phyloP scores from a whole-genome alignment of 306 rosid genomes.

The Abrus pulchellus region DNA sequence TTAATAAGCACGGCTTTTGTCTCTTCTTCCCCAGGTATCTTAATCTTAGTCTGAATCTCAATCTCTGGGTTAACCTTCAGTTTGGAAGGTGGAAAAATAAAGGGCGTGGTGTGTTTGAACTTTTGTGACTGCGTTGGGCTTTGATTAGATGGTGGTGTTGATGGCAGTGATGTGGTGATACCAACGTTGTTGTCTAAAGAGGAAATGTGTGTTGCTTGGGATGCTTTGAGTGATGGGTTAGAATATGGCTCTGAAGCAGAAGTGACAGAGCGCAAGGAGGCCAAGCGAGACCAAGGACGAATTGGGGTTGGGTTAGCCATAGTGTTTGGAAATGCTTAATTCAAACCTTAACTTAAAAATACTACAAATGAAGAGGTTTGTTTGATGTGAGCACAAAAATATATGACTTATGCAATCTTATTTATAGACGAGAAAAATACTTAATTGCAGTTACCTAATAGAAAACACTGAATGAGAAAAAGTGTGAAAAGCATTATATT shows the following conservation, averaged over 20 bases:
- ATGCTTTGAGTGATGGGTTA: neutral
- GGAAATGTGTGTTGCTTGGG: neutral
- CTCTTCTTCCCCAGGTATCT: constrained; percentile 59
- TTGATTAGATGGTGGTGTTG: constrained; percentile 28
- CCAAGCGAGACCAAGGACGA: constrained; percentile 76
- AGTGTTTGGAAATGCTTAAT: neutral
- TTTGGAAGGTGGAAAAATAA: constrained; percentile 54
- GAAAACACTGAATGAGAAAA: neutral
- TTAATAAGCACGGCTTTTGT: constrained; percentile 53
- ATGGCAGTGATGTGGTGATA: neutral
- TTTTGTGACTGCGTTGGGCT: constrained; percentile 49
- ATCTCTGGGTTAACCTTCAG: constrained; percentile 42
- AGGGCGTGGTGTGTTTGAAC: constrained; percentile 47
- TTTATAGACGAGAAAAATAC: constrained; percentile 54
- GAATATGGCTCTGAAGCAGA: neutral
- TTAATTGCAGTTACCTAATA: too few species aligned
- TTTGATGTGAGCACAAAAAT: constrained; percentile 32
- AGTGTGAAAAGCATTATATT: constrained; percentile 67
- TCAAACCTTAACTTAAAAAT: neutral
- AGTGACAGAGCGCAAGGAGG: constrained; percentile 43
- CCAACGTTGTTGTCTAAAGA: neutral
- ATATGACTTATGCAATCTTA: constrained; percentile 36
- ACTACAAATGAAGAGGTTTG: neutral
- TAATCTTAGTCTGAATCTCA: constrained; percentile 42
- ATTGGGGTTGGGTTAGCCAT: constrained; percentile 64